Evolutionary conservation across 495 filamentous ascomycete species (phyloP).

Genomic region (Xylaria sp.): DNA sequence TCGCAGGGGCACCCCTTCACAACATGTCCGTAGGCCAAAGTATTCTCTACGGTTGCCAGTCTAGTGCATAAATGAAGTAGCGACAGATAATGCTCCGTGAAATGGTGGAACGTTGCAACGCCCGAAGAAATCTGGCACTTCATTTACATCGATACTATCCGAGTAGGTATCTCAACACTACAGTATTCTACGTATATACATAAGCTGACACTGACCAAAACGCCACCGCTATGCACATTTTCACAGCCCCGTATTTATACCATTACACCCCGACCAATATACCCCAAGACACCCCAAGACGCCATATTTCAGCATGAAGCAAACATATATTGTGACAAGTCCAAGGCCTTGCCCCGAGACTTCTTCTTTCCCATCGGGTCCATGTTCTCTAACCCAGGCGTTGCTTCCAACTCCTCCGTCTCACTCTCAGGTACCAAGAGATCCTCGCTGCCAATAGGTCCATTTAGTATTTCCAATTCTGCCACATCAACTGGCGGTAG

Average conservation of each 20-base stretch:
- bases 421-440: slow-evolving; percentile 73
- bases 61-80: background rate
- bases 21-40: background rate
- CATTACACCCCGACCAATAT: background rate
- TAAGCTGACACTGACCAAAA: slow-evolving; percentile 24
- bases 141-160: background rate
- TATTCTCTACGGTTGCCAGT: background rate
- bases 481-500: slow-evolving; percentile 50
- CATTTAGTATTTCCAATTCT: slow-evolving; percentile 48
- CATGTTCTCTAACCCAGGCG: slow-evolving; percentile 32
- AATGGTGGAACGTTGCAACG: no score
- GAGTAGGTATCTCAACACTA: background rate
- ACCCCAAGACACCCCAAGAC: background rate
- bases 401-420: slow-evolving; percentile 46
- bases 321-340: slow-evolving; percentile 65
- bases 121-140: background rate
- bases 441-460: slow-evolving; percentile 74
- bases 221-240: slow-evolving; percentile 37
- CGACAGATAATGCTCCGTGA: background rate
- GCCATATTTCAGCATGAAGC: slow-evolving; percentile 33
- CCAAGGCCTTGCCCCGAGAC: slow-evolving; percentile 38
- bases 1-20: background rate
- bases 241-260: slow-evolving; percentile 17
- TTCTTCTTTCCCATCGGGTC: slow-evolving; percentile 29
- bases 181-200: background rate